These are phyloP conservation scores for Grosmannia clavigera DNA, from an alignment of 2,329 filamentous ascomycete species.

Conservation along the genomic window DNA sequence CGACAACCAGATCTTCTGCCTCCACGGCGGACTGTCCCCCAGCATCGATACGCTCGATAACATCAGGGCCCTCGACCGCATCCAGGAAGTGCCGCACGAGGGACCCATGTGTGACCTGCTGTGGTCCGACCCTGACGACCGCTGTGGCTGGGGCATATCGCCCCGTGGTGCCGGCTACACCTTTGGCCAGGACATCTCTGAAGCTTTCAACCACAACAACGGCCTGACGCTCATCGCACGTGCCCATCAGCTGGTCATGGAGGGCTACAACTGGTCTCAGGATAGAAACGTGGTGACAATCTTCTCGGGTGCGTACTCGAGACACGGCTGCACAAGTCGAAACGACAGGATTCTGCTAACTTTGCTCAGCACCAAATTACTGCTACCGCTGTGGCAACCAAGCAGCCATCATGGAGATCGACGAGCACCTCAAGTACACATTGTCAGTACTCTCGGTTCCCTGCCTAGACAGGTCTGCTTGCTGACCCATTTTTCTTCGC, in stretches of 20 bases:
- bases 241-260: conserved; percentile 98
- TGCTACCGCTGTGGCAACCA: conserved; percentile 99
- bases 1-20: conserved; percentile 98
- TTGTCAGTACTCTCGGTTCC: conserved; percentile 39
- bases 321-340: not conserved
- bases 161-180: conserved; percentile 91
- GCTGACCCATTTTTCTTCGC: not conserved
- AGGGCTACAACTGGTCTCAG: conserved; percentile 99
- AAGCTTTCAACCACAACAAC: conserved; percentile 99
- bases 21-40: conserved; percentile 93
- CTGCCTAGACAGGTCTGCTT: not conserved
- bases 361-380: conserved; percentile 65
- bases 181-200: conserved; percentile 92
- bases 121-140: conserved; percentile 96
- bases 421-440: conserved; percentile 98
- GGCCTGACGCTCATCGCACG: conserved; percentile 88
- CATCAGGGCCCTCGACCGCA: conserved; percentile 86
- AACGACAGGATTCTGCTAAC: not conserved
- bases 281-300: conserved; percentile 97
- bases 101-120: conserved; percentile 96
- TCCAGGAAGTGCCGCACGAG: conserved; percentile 96
- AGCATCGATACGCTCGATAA: conserved; percentile 93
- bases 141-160: conserved; percentile 92
- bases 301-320: conserved; percentile 64
- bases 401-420: conserved; percentile 99